A percentile compares a stretch with the other conserved stretches of the same genome.
These are phyloP conservation scores for Sonneratia alba DNA, from an alignment of 345 rosid genomes.

Conservation along the genomic window DNA sequence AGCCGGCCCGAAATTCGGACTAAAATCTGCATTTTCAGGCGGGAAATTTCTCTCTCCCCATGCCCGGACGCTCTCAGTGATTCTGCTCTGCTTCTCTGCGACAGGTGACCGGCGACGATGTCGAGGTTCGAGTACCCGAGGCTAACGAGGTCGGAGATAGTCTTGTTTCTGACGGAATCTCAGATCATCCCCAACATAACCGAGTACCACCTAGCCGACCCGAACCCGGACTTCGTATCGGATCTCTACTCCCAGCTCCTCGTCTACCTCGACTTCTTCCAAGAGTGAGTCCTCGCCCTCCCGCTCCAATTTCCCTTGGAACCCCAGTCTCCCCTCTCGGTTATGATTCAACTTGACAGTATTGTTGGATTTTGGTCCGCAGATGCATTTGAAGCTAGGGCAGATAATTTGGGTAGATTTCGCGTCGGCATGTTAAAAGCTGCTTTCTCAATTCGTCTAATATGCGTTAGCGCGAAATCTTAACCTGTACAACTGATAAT, in stretches of 20 bases:
- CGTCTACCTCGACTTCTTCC: slow-evolving; percentile 50
- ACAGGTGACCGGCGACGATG: slow-evolving; percentile 25
- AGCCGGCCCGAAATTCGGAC: neutral
- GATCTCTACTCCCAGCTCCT: slow-evolving; percentile 60
- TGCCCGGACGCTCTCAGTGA: neutral
- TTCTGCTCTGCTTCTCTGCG: neutral
- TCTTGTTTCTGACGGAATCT: slow-evolving; percentile 41
- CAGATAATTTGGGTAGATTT: neutral
- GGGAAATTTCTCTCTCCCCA: slow-evolving; percentile 5
- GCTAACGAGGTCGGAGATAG: slow-evolving; percentile 50
- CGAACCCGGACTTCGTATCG: slow-evolving; percentile 37
- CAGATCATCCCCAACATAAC: slow-evolving; percentile 47
- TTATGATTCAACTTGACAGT: neutral
- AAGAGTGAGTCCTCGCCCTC: slow-evolving; percentile 30
- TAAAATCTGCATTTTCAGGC: neutral
- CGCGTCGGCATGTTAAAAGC: neutral
- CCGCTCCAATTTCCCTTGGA: neutral
- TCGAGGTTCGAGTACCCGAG: slow-evolving; percentile 60
- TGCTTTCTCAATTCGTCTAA: neutral
- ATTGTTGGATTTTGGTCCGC: neutral
- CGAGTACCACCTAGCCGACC: slow-evolving; percentile 42
- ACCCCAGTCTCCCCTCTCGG: neutral
- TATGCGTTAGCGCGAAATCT: neutral
- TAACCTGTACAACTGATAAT: neutral
- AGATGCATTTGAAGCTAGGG: slow-evolving; percentile 4